Base-by-base conservation (phyloP, 352 stramenopile genomes). In the Phytophthora tubulina region DNA sequence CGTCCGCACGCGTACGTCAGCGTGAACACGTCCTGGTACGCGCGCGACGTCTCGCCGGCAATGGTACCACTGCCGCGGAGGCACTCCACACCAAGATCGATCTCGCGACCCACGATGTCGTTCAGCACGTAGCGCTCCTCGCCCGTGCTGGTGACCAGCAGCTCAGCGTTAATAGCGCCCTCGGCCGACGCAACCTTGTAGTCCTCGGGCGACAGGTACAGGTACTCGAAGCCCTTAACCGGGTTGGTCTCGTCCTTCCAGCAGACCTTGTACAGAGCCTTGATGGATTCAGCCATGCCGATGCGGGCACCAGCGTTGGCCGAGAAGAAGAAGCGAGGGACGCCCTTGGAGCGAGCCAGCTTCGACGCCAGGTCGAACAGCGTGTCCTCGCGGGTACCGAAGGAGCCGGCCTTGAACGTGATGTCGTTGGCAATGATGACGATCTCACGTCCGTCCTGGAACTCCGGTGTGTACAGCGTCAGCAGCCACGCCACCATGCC, bases 361-460 rank as follows among this genome's bases (percentile, higher is more conserved):
- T 99, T 97, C 33, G 95, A 99, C 31, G 97, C 98, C 46, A 99
- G 78, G 76, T 99, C 98, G 75, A 99, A 99, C 6, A 99, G 88
- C 56, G 97, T 90, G 86, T 99, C 98, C 80, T 99, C 98, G 33
- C 92, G 85, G 21, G 98, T 99, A 64, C 98, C 98, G 76, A 99
- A 99, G 53, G 97, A 99, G 36, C 98, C 98, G 46, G 98, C 98
- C 80, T 99, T 98, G 84, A 98, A 94, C 32, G 98, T 99, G 75
- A 99, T 99, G 75, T 99, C 98, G 83, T 99, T 99, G 48, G 98
- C 94, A 85, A 99, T 99, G 51, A 99, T 79, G 15, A 99, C 88
- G 42, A 99, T 79, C 84, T 99, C 93, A 55, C 98, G 95, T 45
- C 97, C 97, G 58, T 96, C 83, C 14, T 95, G 97, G 84, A 98